These are phyloP conservation scores for Tetracladium maxilliforme DNA, from an alignment of 2,329 filamentous ascomycete genomes.

Conservation along the genomic window DNA sequence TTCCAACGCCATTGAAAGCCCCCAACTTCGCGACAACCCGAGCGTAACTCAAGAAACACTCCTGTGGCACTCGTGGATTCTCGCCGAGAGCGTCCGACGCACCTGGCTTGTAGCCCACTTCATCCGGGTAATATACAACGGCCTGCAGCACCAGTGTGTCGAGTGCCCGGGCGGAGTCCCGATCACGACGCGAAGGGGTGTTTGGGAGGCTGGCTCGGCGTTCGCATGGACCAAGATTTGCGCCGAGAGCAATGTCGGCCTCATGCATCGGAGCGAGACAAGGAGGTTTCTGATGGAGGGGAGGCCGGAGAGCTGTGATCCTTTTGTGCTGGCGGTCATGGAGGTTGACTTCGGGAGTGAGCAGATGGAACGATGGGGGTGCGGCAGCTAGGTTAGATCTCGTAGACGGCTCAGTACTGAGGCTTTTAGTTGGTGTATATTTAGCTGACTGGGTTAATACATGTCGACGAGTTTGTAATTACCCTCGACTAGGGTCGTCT, in stretches of 20 bases:
- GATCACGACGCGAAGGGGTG: constrained; percentile 11
- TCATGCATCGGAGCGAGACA: constrained; percentile 3
- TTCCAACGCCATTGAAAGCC: not conserved
- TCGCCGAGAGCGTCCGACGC: constrained; percentile 14
- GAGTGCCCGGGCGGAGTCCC: constrained; percentile 11
- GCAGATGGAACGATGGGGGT: too few relatives aligned
- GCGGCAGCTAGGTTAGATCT: too few relatives aligned
- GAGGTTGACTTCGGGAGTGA: too few relatives aligned
- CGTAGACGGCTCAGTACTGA: too few relatives aligned
- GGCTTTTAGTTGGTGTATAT: too few relatives aligned
- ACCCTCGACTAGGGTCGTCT: too few relatives aligned
- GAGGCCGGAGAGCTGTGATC: too few relatives aligned
- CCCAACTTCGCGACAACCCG: too few relatives aligned
- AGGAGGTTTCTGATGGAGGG: constrained; percentile 1
- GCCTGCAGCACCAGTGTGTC: constrained; percentile 7
- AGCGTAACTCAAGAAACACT: constrained; percentile 8
- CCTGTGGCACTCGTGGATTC: constrained; percentile 15
- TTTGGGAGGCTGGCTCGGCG: constrained; percentile 13
- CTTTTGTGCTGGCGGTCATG: too few relatives aligned
- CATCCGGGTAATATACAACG: constrained; percentile 7
- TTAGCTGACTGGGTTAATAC: too few relatives aligned
- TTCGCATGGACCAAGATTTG: constrained; percentile 9
- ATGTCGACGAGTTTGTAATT: too few relatives aligned
- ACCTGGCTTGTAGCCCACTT: constrained; percentile 11
- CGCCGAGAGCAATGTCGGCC: constrained; percentile 4